A percentile compares a stretch with the other conserved stretches of the same genome.
phyloP scores from a whole-genome alignment of 768 basidiomycete genomes.

The Solioccasus polychromus region DNA sequence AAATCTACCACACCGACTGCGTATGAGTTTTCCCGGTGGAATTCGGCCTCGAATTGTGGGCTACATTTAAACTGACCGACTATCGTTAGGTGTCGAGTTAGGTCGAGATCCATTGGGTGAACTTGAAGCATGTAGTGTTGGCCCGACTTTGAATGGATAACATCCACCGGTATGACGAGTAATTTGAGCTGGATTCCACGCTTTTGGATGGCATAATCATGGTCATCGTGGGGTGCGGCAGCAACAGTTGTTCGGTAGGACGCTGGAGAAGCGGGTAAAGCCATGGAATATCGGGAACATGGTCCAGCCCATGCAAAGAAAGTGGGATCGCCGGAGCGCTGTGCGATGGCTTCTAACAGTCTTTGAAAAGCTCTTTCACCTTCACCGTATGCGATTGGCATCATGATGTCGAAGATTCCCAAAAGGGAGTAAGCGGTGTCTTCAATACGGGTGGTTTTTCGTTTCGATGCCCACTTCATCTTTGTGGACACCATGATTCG shows the following conservation, averaged over 20 bases:
- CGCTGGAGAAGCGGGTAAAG: constrained; percentile 10
- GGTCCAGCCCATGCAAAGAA: constrained; percentile 14
- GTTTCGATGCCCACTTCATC: constrained; percentile 16
- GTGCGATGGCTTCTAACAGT: constrained; percentile 12
- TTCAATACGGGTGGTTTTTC: constrained; percentile 10
- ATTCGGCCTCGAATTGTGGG: background rate
- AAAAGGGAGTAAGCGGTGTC: constrained; percentile 10
- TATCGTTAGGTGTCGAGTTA: background rate
- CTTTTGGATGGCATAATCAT: constrained; percentile 10
- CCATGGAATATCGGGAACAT: constrained; percentile 6
- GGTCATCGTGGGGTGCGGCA: background rate
- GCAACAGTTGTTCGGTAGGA: constrained; percentile 1
- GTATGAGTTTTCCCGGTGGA: background rate
- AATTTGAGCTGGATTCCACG: constrained; percentile 11
- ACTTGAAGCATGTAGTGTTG: background rate
- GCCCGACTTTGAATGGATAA: background rate
- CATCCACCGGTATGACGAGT: background rate
- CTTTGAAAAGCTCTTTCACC: constrained; percentile 12
- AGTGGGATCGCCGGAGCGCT: constrained; percentile 10
- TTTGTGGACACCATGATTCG: constrained; percentile 8
- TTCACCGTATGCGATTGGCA: constrained; percentile 11
- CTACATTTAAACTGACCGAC: background rate
- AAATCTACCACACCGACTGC: constrained; percentile 11
- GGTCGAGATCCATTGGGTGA: background rate
- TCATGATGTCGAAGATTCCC: constrained; percentile 11